Evolutionary conservation across 2,329 filamentous ascomycete species (phyloP), one percentile per base, ranked within the genome.

Genomic region (Botrytis squamosa): DNA sequence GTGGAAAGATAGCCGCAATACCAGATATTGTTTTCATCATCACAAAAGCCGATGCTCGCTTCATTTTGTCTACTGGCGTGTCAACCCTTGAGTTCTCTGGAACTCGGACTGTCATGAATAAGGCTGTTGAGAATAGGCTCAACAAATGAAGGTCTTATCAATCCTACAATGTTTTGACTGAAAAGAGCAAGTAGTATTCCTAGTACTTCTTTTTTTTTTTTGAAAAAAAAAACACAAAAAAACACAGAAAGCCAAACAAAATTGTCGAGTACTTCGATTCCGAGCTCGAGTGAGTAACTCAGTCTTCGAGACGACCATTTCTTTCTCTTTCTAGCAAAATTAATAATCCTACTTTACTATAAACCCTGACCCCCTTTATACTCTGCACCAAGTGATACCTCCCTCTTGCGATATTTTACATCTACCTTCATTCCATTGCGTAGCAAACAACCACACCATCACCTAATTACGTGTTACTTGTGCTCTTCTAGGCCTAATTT

Each of bases 241-340:
- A 49, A 49, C 8, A 49, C 46, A 49, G 9, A 49, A 49, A 49
- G 20, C 9, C 7, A 10, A 49, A 49, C 12, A 5, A 25, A 52
- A 25, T 52, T 12, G 22, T n/a, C 1, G 4, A 25, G 22, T 25
- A 9, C 22, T n/a, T 52, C 4, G 10, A 52, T n/a, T 52, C 49
- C n/a, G 4, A 22, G 12, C 12, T n/a, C 49, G 16, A 55, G 4
- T 16, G 10, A 16, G n/a, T 29, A 55, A 29, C 0, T 1, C 2
- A n/a, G 16, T 55, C 1, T 16, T 55, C n/a, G 22, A 7, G 7
- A 29, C 6, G 14, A 29, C 6, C 2, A 55, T 29, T 29, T 29
- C 14, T 29, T 29, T 18, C 2, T 0, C 14, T 29, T 29, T 18
- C 2, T 0, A 18, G n/a, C 2, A 55, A 55, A 14, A 18, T 29